These are phyloP conservation scores for Lactarius evosmus DNA, from an alignment of 768 basidiomycete species.

Conservation along the genomic window DNA sequence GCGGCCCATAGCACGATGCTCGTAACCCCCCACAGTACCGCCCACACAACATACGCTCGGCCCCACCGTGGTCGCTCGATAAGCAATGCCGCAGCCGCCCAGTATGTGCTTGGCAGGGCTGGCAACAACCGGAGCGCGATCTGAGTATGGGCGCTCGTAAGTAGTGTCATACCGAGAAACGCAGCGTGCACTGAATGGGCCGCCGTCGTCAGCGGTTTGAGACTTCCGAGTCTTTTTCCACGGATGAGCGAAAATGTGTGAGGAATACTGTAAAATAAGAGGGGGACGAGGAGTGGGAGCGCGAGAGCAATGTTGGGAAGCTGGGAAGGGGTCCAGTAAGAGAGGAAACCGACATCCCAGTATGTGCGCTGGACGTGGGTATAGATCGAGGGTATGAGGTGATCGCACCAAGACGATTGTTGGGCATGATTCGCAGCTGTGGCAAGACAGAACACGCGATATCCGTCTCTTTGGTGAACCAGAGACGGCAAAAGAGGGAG, in stretches of 20 bases:
- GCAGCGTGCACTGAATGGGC: conserved; percentile 14
- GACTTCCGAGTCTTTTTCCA: neutral
- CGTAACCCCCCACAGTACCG: conserved; percentile 67
- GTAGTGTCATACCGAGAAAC: conserved; percentile 29
- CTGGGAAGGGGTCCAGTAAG: conserved; percentile 81
- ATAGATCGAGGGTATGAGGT: conserved; percentile 67
- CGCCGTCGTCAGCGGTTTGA: conserved; percentile 7
- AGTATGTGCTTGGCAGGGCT: conserved; percentile 77
- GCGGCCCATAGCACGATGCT: conserved; percentile 75
- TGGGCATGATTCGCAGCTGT: conserved; percentile 27
- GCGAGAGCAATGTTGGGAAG: conserved; percentile 86
- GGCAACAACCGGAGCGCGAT: conserved; percentile 53
- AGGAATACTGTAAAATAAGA: conserved; percentile 41
- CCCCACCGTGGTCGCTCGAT: conserved; percentile 48
- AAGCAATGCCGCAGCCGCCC: conserved; percentile 76
- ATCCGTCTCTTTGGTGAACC: conserved; percentile 66
- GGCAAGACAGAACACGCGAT: conserved; percentile 57
- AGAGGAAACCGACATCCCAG: conserved; percentile 81
- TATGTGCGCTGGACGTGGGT: conserved; percentile 76
- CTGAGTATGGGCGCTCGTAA: conserved; percentile 36
- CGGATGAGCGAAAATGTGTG: conserved; percentile 1
- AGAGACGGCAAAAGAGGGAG: conserved; percentile 64
- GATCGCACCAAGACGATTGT: conserved; percentile 60
- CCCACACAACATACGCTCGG: conserved; percentile 72
- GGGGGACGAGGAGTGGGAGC: conserved; percentile 58